phyloP scores from a whole-genome alignment of 768 basidiomycete species.

The Suillus placidus region DNA sequence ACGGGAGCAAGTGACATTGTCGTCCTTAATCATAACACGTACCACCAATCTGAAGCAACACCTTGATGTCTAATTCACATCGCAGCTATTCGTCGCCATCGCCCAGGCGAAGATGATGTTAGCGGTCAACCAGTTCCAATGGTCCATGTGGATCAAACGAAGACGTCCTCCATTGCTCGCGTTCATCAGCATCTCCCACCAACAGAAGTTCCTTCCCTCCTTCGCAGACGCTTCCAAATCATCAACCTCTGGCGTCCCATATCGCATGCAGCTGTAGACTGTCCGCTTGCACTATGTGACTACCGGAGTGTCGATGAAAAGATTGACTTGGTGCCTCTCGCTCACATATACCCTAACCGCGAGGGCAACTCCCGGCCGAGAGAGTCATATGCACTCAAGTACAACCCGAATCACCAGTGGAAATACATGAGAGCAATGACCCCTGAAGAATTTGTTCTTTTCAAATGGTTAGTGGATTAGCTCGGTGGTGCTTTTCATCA shows the following conservation, averaged over 20 bases:
- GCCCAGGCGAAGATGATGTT: conserved; percentile 40
- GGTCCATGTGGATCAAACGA: conserved; percentile 52
- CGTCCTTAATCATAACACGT: conserved; percentile 46
- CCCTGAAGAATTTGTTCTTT: conserved; percentile 46
- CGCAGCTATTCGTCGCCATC: conserved; percentile 46
- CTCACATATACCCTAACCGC: conserved; percentile 43
- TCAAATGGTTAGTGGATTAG: conserved; percentile 44
- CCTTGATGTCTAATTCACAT: not conserved
- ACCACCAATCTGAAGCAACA: not conserved
- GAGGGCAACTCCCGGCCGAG: conserved; percentile 29
- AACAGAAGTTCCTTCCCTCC: conserved; percentile 41
- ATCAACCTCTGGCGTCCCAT: conserved; percentile 61
- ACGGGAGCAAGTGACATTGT: conserved; percentile 42
- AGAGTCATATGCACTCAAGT: conserved; percentile 44
- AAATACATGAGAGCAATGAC: conserved; percentile 47
- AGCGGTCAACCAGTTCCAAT: conserved; percentile 43
- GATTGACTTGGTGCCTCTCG: conserved; percentile 40
- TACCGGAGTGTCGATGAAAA: conserved; percentile 42
- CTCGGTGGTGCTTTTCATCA: not conserved
- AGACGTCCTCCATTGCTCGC: conserved; percentile 40
- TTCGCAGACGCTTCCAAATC: conserved; percentile 51
- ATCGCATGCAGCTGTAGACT: conserved; percentile 44
- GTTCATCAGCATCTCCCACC: conserved; percentile 46
- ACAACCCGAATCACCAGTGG: conserved; percentile 45
- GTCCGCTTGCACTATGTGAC: conserved; percentile 52